These are phyloP conservation scores for Yamadazyma siamensis DNA, from an alignment of 1,139 yeast species.

Conservation along the genomic window DNA sequence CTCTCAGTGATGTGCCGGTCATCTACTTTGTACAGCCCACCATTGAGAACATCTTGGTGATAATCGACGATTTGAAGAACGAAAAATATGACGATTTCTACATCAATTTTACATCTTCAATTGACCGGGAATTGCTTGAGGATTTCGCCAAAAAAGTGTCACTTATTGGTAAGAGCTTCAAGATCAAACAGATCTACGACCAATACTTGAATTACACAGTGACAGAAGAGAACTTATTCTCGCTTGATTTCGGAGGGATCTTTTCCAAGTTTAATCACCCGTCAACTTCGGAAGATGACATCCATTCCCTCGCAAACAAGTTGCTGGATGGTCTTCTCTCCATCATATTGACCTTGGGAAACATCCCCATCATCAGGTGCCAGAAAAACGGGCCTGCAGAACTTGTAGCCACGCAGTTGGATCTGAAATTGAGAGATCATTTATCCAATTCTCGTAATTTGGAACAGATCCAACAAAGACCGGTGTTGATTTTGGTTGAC, in stretches of 20 bases:
- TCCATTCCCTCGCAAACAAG: slow-evolving; percentile 62
- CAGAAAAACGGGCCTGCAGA: slow-evolving; percentile 96
- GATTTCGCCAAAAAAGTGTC: slow-evolving; percentile 86
- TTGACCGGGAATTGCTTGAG: slow-evolving; percentile 76
- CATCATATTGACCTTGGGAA: slow-evolving; percentile 64
- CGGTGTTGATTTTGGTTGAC: slow-evolving; percentile 79
- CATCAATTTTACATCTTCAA: slow-evolving; percentile 80
- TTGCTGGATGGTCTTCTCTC: slow-evolving; percentile 82
- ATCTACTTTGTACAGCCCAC: slow-evolving; percentile 91
- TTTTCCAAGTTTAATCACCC: slow-evolving; percentile 73
- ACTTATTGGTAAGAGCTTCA: slow-evolving; percentile 59
- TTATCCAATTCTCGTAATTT: slow-evolving; percentile 60
- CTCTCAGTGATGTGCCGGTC: slow-evolving; percentile 91
- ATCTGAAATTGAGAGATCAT: slow-evolving; percentile 77
- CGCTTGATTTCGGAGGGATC: slow-evolving; percentile 64
- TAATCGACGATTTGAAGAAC: slow-evolving; percentile 66
- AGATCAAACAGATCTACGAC: slow-evolving; percentile 85
- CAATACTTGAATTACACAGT: slow-evolving; percentile 90
- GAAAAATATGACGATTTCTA: slow-evolving; percentile 79
- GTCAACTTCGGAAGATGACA: slow-evolving; percentile 66
- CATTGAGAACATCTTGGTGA: slow-evolving; percentile 61
- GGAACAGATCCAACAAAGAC: slow-evolving; percentile 44
- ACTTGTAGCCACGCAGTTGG: slow-evolving; percentile 82
- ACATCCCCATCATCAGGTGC: slow-evolving; percentile 86
- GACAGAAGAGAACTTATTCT: slow-evolving; percentile 87